Evolutionary conservation across 2,329 filamentous ascomycete genomes (phyloP), one percentile per base, ranked within the genome.

Genomic region (Trichoderma asperellum): DNA sequence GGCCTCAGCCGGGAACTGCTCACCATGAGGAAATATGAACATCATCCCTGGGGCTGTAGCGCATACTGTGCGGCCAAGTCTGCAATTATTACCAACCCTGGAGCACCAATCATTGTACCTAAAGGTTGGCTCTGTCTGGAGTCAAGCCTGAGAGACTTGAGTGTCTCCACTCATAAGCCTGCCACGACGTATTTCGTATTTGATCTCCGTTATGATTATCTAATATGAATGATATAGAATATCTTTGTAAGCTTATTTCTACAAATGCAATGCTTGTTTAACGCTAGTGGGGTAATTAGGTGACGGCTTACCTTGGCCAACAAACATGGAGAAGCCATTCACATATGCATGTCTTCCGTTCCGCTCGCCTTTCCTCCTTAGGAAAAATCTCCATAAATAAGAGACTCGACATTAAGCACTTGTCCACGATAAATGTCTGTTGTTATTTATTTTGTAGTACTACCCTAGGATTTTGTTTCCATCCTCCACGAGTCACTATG

Each of bases 1-100:
- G 52, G 53, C 57, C 58, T 68, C 66, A 68, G 66, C 66, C 63
- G 49, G 49, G 24, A 29, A 57, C 49, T 63, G 18, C 29, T 61
- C 56, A 16, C 55, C 7, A 29, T 35, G 35, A 53, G 55, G 18
- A 67, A 53, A 47, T n/a, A 34, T 27, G n/a, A 47, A 57, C 27
- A 18, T 32, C 27, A 55, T 47, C 24, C 37, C 24, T 32, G n/a
- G 27, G 14, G 34, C 4, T 52, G 62, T 57, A 57, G 32, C 52
- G 43, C 27, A 27, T 47, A 53, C 14, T 34, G n/a, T 10, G 18
- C 32, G 37, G 52, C 29, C 24, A 47, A 34, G 27, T 35, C 7
- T 27, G 34, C 35, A 18, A 47, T 18, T 35, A 18, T 34, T 32
- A 34, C 35, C 34, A 43, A 47, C 37, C 24, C 27, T 57, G 27